Base-by-base conservation (phyloP, 2,329 filamentous ascomycete species). In the Cladophialophora bantiana region DNA sequence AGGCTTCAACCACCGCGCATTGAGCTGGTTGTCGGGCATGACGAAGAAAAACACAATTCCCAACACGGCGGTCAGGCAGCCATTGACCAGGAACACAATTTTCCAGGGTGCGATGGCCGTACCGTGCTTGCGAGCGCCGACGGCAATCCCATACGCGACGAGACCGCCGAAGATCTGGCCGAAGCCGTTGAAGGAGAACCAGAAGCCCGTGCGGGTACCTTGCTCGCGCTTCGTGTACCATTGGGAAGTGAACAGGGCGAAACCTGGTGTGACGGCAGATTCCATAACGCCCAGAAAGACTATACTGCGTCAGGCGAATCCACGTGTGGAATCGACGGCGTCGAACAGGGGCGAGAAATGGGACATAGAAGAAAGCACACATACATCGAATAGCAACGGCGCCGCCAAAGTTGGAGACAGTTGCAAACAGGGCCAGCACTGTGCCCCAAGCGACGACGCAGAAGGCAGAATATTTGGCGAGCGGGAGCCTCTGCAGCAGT, bases 141-240 rank as follows among this genome's bases (percentile, higher is more conserved):
- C 80, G 0, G 86, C 86, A 50, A 90, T 89, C 1, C 87, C 88
- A 70, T 90, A 90, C 0, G 88, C 86, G 0, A 90, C 77, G 1
- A 87, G 70, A 1, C 88, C 88, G 7, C 88, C 88, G 40, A 90
- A 81, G 15, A 90, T 88, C 75, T 88, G 87, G 0, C 85, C 88
- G 60, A 84, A 84, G 1, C 88, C 88, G 68, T 89, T 89, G 79
- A 89, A 90, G 58, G 81, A 84, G 77, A 90, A 91, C 89, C 89
- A 92, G 63, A 90, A 85, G 3, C 84, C 85, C 0, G 85, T 86
- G 7, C 89, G 80, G 0, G 82, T 79, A 1, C 86, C 87, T 78
- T 91, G 89, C 74, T 92, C 89, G 62, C 82, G 82, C 75, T 88
- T 88, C 0, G 90, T 91, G 72, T 91, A 92, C 89, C 89, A 92